Conservation (phyloP, 805 yeast genomes). For the Zygotorulaspora sp. region DNA sequence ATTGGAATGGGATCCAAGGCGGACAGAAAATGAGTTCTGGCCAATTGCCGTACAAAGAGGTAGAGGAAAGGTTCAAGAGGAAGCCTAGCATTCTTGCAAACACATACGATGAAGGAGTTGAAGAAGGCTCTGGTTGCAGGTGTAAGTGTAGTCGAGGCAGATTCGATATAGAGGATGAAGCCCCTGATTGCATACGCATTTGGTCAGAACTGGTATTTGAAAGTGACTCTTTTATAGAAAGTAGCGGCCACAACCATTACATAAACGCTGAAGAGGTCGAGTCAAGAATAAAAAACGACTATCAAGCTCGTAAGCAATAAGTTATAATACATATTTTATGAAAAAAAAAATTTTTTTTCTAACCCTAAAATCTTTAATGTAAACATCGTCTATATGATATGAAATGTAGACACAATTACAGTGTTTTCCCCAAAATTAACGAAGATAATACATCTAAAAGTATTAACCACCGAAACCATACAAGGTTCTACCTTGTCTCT, state of each 20-base stretch:
- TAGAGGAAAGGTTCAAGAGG: slow-evolving; percentile 23
- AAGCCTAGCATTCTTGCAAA: slow-evolving; percentile 19
- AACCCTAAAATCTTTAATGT: slow-evolving; percentile 1
- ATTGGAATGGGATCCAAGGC: slow-evolving; percentile 29
- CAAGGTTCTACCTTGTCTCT: slow-evolving; percentile 99
- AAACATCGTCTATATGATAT: neutral
- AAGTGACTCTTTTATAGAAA: slow-evolving; percentile 5
- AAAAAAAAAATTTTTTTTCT: neutral
- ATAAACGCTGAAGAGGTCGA: slow-evolving; percentile 11
- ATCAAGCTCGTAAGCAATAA: slow-evolving; percentile 2
- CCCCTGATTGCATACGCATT: slow-evolving; percentile 46
- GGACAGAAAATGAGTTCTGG: slow-evolving; percentile 18
- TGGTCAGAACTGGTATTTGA: slow-evolving; percentile 41
- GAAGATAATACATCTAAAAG: neutral
- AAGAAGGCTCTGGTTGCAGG: slow-evolving; percentile 72
- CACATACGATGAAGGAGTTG: slow-evolving; percentile 35
- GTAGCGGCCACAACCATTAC: slow-evolving; percentile 6
- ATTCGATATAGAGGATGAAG: slow-evolving; percentile 53
- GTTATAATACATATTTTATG: neutral
- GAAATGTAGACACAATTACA: slow-evolving; percentile 1
- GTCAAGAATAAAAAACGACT: slow-evolving; percentile 5
- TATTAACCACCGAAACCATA: slow-evolving; percentile 99
- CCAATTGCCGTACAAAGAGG: slow-evolving; percentile 45
- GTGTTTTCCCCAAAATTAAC: slow-evolving; percentile 1
- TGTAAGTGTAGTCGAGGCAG: slow-evolving; percentile 66